Evolutionary conservation across 495 filamentous ascomycete species (phyloP), one percentile per base, ranked within the genome.

Genomic region (Rusavskia elegans): DNA sequence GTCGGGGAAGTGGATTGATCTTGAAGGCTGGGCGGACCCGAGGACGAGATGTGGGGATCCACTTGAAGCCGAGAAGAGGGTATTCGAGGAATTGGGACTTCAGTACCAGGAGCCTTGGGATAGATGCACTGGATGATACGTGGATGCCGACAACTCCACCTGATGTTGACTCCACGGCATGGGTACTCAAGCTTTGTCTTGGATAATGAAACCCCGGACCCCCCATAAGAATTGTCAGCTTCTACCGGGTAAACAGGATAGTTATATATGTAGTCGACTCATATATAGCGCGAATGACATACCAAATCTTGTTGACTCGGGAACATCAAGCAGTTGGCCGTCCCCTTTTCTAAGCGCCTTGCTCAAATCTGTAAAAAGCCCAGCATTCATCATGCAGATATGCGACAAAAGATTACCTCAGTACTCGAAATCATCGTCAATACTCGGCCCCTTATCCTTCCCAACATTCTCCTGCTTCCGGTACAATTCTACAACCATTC

Each of bases 351-450:
- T 10, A 11, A 35, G 32, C 32, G 32, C 29, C 29, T 30, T 30
- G 29, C 29, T 30, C 29, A 8, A 30, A 30, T 30, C 8, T 30
- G 14, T 8, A 46, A 50, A 17, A 23, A 53, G 36, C 35, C 41
- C 25, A 42, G 40, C 9, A 35, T 27, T 32, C 42, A 49, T 36
- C 20, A 52, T 25, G 46, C 41, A 35, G 42, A 49, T 16, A 57
- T 42, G 39, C 20, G n/a, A 19, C 8, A 19, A 19, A n/a, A 42
- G 14, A n/a, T 21, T 19, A 42, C n/a, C 4, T 46, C 44, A 98
- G 70, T 98, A 98, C 70, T 98, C 92, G 68, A 95, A 98, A 69
- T 97, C 88, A 75, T 97, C 93, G 75, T 98, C 92, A 50, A 89
- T 89, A 13, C 81, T 81, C 20, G 83, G 80, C 2, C 78, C 81